Evolutionary conservation across 2,329 filamentous ascomycete species (phyloP), one percentile per base, ranked within the genome.

Genomic region (Pyrenophora tritici-repentis): DNA sequence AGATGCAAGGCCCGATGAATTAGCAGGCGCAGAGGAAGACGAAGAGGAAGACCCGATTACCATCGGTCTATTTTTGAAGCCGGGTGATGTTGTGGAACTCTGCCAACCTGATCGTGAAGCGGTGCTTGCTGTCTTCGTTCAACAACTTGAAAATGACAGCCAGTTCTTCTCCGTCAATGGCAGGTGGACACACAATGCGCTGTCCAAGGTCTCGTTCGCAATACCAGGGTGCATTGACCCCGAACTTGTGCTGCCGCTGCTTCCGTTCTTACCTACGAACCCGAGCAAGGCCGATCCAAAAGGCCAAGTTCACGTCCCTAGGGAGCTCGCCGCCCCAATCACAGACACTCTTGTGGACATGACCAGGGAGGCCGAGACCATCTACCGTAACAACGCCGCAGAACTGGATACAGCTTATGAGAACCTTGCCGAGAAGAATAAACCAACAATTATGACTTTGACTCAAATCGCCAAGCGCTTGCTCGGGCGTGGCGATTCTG

Each of bases 91-190:
- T n/a, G 77, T 81, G 9, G 79, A 83, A 54, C 51, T 79, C 1
- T 63, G 67, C 7, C 41, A 68, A 54, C 32, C 70, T 62, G 61
- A 61, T 2, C 62, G 62, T 16, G 74, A 77, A 46, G 71, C 73
- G n/a, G 66, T 79, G 12, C 67, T 83, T 39, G 80, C 76, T 4
- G 76, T 83, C 22, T 82, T 77, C 54, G 70, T 82, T 3, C 75
- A 76, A 39, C 68, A 76, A 35, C 33, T 80, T 17, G 70, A 67
- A 2, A 57, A 29, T 3, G 61, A 73, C 22, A 72, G 68, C 31
- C 81, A 83, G 48, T 80, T 80, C 61, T 79, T 79, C 61, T 78
- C 76, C 6, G 75, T 79, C 62, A 72, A 76, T 42, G 81, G 81
- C 8, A 74, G 73, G 51, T 83, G 80, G 79, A 51, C 74, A 16